Evolutionary conservation across 2,329 filamentous ascomycete species (phyloP).

Genomic region (Triangularia setosa): DNA sequence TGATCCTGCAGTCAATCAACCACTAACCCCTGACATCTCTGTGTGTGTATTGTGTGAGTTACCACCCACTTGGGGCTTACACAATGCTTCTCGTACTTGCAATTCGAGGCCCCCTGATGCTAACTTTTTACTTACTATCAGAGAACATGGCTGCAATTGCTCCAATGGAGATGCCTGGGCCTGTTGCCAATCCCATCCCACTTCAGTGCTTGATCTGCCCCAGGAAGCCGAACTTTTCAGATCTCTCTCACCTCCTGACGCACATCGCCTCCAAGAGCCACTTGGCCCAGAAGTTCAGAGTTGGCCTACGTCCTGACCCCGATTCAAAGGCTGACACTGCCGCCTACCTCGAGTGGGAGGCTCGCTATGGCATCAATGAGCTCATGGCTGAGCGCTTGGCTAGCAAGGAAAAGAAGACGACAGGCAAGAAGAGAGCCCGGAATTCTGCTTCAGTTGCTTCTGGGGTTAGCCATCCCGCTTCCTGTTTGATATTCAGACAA

Average conservation of each 20-base stretch:
- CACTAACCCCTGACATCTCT: not conserved
- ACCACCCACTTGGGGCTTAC: conserved; percentile 2
- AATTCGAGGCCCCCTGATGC: not conserved
- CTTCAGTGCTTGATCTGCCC: conserved; percentile 82
- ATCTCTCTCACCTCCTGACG: conserved; percentile 86
- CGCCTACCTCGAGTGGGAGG: conserved; percentile 76
- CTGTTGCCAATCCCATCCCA: conserved; percentile 53
- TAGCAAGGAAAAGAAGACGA: conserved; percentile 64
- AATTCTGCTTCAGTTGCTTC: conserved; percentile 9
- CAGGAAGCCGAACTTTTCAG: conserved; percentile 75
- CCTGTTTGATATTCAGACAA: not conserved
- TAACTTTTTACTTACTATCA: not conserved
- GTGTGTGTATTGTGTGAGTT: conserved; percentile 17
- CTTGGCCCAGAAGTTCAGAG: conserved; percentile 76
- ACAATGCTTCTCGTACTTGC: conserved; percentile 5
- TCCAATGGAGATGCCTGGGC: conserved; percentile 23
- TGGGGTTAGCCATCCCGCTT: conserved; percentile 13
- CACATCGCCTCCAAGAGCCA: conserved; percentile 94
- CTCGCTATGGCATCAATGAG: conserved; percentile 62
- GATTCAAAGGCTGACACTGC: conserved; percentile 59
- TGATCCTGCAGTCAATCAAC: conserved; percentile 16
- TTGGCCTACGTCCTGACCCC: conserved; percentile 69
- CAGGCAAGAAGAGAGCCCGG: conserved; percentile 28
- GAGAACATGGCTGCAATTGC: conserved; percentile 38
- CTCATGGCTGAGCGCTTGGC: conserved; percentile 75